Evolutionary conservation across 495 filamentous ascomycete species (phyloP).

Genomic region (Cryomyces antarcticus): DNA sequence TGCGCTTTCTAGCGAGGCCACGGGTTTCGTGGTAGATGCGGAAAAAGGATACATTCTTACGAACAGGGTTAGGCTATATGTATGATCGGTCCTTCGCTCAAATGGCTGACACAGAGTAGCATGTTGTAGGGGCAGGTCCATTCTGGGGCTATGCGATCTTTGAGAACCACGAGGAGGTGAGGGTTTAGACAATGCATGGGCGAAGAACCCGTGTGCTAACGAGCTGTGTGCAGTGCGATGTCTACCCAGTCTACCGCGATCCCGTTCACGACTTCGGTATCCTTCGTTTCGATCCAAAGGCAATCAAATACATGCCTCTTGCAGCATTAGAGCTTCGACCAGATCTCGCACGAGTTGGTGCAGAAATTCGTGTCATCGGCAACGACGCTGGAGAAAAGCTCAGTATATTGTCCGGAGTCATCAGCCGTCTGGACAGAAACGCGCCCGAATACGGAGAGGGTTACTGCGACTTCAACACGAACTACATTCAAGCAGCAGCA

Average conservation of each 20-base stretch:
- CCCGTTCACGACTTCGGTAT: constrained; percentile 98
- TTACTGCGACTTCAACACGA: constrained; percentile 98
- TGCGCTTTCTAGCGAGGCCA: constrained; percentile 84
- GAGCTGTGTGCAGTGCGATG: constrained; percentile 45
- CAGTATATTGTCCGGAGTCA: constrained; percentile 92
- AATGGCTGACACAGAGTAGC: constrained; percentile 48
- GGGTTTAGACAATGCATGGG: background rate
- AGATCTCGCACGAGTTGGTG: constrained; percentile 59
- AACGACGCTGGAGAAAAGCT: constrained; percentile 98
- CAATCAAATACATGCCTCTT: constrained; percentile 90
- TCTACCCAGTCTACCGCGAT: constrained; percentile 93
- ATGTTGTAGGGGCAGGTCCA: constrained; percentile 89
- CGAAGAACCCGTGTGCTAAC: background rate
- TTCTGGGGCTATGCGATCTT: constrained; percentile 98
- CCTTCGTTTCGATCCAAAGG: constrained; percentile 81
- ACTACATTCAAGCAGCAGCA: constrained; percentile 96
- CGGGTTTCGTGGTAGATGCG: constrained; percentile 94
- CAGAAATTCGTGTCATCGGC: constrained; percentile 89
- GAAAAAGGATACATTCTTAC: constrained; percentile 50
- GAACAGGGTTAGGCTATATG: constrained; percentile 6
- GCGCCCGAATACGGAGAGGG: constrained; percentile 96
- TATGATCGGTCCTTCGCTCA: background rate
- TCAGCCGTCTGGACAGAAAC: constrained; percentile 86
- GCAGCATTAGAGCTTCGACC: constrained; percentile 61
- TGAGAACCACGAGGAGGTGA: constrained; percentile 84